Base-by-base conservation (phyloP, 2,329 filamentous ascomycete species). In the Albifimbria verrucaria region DNA sequence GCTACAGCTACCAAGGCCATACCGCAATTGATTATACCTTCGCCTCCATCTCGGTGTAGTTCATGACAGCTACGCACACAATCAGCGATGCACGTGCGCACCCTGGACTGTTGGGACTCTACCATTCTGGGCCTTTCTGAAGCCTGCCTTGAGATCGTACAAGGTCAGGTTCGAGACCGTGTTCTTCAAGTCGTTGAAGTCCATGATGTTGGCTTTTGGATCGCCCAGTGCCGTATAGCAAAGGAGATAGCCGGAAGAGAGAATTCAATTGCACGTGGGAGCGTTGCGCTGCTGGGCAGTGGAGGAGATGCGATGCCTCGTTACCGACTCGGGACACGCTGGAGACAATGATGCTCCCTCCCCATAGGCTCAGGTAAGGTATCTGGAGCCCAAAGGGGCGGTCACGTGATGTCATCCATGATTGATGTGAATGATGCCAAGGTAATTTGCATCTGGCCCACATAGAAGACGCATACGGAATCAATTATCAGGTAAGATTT, bases 41-140 rank as follows among this genome's bases (percentile, higher is more conserved):
- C 44, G 82, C 72, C 75, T 95, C 90, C 89, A 94, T 93, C 69
- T 97, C 92, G 42, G 92, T 96, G 72, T 93, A 96, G 76, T 96
- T 97, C 92, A 97, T 96, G 55, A 96, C 92, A 60, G 92, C 92
- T 96, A 57, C 51, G 20, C n/a, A 49, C 49, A 44, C 25, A 32
- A 61, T 74, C 55, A 75, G 69, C 52, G 49, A 54, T 44, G 52
- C 59, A 49, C 46, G 43, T 52, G 56, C 47, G 52, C 52, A 45
- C 49, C 43, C 36, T 48, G 56, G 45, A 39, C 36, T 32, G 50
- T 49, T 47, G 41, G 52, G 50, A 50, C 48, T 24, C 49, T 77
- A 96, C 92, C 92, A 93, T 97, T 97, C 69, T 97, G 92, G 55
- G 95, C 90, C 74, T 97, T 96, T 62, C 92, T 87, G 63, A 97